Base-by-base conservation (phyloP, 148 eudicot genomes). In the Polygonum aviculare region DNA sequence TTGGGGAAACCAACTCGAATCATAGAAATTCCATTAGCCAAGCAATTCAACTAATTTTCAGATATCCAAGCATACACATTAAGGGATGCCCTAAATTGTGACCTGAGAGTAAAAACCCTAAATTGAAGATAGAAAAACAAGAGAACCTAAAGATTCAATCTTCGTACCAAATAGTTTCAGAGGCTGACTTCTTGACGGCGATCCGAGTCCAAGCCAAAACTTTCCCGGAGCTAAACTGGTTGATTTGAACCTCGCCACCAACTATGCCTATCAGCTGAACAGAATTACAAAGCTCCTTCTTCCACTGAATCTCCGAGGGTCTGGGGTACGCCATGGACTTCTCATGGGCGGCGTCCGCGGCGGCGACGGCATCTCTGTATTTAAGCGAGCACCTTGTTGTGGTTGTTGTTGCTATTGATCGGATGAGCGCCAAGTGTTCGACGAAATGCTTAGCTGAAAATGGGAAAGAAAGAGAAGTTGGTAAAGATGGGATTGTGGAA, bases 191-290 rank as follows among this genome's bases (percentile, higher is more conserved):
- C 60, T 78, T 82, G 12, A 93, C 92, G 73, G 93, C 89, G 35
- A 91, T 80, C 48, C 98, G 87, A 71, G 93, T 84, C 80, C 86
- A 81, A 69, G 96, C 97, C 9, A 93, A 74, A 39, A 82, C 86
- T 83, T 88, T 93, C 9, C 93, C 94, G 54, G 94, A 90, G 45
- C 15, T 76, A n/a, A 91, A 85, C 21, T 87, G 86, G 69, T 81
- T 88, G 41, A 89, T 59, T 77, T 92, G 92, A 50, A 92, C 94
- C 0, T 86, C 86, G 0, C 86, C 65, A 0, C 79, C 92, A 0
- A 92, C 91, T n/a, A 52, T 84, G 12, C 96, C 96, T 5, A 91
- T 89, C 35, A 93, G 89, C 74, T 93, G 98, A 18, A 93, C 91
- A 22, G 80, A 65, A 75, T 93, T 93, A 48, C 87, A 83, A 8